A percentile compares a stretch with the other conserved stretches of the same genome.
phyloP scores from a whole-genome alignment of 2,329 filamentous ascomycete species.

The Lecanicillium sp. region DNA sequence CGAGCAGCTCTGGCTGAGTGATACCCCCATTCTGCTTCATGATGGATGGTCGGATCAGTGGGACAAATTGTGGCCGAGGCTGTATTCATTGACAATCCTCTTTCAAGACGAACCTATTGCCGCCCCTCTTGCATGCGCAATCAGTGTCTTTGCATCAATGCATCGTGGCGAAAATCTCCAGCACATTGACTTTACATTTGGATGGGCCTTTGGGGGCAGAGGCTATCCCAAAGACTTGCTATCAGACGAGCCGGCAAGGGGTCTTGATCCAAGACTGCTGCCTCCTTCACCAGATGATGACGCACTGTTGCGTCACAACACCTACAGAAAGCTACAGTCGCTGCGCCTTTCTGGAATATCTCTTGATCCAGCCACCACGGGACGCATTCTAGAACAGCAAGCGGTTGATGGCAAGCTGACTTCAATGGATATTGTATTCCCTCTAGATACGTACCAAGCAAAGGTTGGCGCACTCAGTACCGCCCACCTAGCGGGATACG shows the following conservation, averaged over 20 bases:
- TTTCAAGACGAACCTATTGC: too few species aligned
- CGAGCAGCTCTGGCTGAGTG: constrained; percentile 23
- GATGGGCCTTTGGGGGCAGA: too few species aligned
- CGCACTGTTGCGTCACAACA: constrained; percentile 2
- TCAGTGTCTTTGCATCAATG: constrained; percentile 16
- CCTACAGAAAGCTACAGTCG: constrained; percentile 5
- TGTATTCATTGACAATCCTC: constrained; percentile 8
- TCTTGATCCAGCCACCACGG: constrained; percentile 16
- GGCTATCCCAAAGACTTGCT: too few species aligned
- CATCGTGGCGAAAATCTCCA: constrained; percentile 13
- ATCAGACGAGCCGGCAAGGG: too few species aligned
- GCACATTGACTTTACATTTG: too few species aligned
- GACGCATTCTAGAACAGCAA: constrained; percentile 16
- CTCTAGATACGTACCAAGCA: constrained; percentile 15
- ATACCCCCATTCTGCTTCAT: constrained; percentile 14
- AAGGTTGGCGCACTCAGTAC: constrained; percentile 17
- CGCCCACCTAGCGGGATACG: constrained; percentile 21
- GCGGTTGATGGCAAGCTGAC: constrained; percentile 20
- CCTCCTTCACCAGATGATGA: neutral
- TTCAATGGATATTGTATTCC: constrained; percentile 28
- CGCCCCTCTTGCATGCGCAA: neutral
- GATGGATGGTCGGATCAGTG: constrained; percentile 11
- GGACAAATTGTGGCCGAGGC: constrained; percentile 18
- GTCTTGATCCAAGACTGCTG: neutral
- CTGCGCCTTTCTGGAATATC: constrained; percentile 19